Conservation (phyloP, 768 basidiomycete species). For the Trametes cingulata region DNA sequence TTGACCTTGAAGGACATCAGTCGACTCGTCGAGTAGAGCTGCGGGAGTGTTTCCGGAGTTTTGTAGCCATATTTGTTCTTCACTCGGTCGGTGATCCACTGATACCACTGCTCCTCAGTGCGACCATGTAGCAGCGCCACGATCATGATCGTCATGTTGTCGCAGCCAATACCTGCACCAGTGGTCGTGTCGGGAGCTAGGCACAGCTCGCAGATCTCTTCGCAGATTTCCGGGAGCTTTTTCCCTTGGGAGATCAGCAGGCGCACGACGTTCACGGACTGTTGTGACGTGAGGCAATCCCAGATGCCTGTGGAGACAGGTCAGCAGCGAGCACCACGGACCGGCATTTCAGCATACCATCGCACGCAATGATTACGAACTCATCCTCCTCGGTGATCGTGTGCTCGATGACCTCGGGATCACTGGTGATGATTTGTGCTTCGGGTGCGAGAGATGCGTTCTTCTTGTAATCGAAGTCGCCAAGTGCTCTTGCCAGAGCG, state of each 20-base stretch:
- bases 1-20: slow-evolving; percentile 63
- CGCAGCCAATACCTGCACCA: slow-evolving; percentile 92
- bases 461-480: slow-evolving; percentile 99
- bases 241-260: slow-evolving; percentile 78
- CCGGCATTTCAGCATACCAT: slow-evolving; percentile 57
- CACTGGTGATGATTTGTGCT: slow-evolving; percentile 90
- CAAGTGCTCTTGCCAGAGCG: slow-evolving; percentile 90
- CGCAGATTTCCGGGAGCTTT: slow-evolving; percentile 79
- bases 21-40: slow-evolving; percentile 70
- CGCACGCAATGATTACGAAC: slow-evolving; percentile 95
- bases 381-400: slow-evolving; percentile 87
- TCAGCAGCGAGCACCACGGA: slow-evolving; percentile 3
- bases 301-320: slow-evolving; percentile 78
- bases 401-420: slow-evolving; percentile 89
- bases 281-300: slow-evolving; percentile 95
- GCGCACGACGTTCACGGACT: slow-evolving; percentile 87
- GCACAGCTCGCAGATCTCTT: slow-evolving; percentile 89
- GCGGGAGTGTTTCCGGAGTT: slow-evolving; percentile 75
- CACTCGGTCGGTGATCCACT: slow-evolving; percentile 85
- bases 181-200: slow-evolving; percentile 91
- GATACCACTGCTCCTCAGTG: slow-evolving; percentile 90
- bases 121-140: slow-evolving; percentile 85
- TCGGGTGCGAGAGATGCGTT: slow-evolving; percentile 80
- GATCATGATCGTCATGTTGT: slow-evolving; percentile 97
- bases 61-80: slow-evolving; percentile 70